A percentile compares a stretch with the other conserved stretches of the same genome.
phyloP scores from a whole-genome alignment of 208 protist genomes.

The Leishmania tropica region DNA sequence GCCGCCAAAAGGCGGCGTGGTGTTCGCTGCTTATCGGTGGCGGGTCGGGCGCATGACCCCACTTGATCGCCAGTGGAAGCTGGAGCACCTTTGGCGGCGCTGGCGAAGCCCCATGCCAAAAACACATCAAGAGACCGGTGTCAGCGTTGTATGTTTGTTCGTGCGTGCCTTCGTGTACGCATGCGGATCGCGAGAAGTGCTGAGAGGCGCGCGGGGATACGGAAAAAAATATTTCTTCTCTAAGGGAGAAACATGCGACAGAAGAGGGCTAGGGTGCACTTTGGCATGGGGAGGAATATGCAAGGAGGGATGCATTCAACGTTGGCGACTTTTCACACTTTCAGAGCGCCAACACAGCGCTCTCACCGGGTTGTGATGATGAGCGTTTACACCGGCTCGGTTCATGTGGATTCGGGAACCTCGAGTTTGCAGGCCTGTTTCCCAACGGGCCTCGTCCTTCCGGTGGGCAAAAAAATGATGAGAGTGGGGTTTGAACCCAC shows the following conservation, averaged over 20 bases:
- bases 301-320: background rate
- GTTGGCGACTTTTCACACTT: too few species aligned
- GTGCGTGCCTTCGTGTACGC: background rate
- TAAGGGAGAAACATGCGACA: background rate
- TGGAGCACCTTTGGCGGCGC: background rate
- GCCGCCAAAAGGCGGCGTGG: background rate
- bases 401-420: background rate
- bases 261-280: background rate
- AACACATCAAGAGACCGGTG: background rate
- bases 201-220: background rate
- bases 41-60: background rate
- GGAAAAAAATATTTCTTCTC: background rate
- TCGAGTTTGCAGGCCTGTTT: background rate
- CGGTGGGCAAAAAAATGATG: slow-evolving; percentile 26
- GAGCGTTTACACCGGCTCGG: too few species aligned
- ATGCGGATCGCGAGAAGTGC: background rate
- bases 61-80: background rate
- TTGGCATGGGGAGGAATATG: background rate
- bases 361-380: too few species aligned
- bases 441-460: background rate
- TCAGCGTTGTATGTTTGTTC: background rate
- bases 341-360: background rate
- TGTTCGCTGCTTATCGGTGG: background rate
- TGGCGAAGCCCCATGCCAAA: background rate
- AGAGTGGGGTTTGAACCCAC: slow-evolving; percentile 62